Evolutionary conservation across 2,329 filamentous ascomycete genomes (phyloP).

Genomic region (Cytospora mali): DNA sequence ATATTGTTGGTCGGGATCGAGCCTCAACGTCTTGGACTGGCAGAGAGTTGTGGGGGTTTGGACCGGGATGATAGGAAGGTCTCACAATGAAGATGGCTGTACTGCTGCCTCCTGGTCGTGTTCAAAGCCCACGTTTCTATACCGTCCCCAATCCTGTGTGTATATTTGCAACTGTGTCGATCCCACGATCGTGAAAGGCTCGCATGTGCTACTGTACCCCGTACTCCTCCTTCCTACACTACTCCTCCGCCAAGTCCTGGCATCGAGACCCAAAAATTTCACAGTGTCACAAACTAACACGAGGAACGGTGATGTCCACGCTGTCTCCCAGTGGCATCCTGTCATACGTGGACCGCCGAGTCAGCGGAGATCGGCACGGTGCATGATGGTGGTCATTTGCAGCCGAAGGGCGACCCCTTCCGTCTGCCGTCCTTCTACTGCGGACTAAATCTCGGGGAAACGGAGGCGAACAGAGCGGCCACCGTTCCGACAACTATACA

Average conservation of each 20-base stretch:
- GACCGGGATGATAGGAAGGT: not conserved
- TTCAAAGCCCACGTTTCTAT: not conserved
- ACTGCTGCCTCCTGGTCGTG: conserved; percentile 11
- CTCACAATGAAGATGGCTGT: conserved; percentile 12
- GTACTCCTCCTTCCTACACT: too few relatives aligned
- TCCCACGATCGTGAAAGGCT: not conserved
- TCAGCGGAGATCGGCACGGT: conserved; percentile 20
- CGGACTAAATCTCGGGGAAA: conserved; percentile 28
- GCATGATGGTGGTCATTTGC: conserved; percentile 4
- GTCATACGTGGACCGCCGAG: conserved; percentile 15
- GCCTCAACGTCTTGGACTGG: not conserved
- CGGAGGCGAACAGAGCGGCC: conserved; percentile 19
- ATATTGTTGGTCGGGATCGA: conserved; percentile 1
- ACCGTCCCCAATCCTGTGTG: not conserved
- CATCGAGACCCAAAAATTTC: not conserved
- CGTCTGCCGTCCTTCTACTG: conserved; percentile 14
- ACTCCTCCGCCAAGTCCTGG: not conserved
- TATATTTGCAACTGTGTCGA: not conserved
- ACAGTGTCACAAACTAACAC: not conserved
- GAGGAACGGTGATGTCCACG: not conserved
- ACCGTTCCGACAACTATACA: conserved; percentile 23
- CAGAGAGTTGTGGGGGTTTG: not conserved
- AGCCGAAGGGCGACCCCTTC: conserved; percentile 19
- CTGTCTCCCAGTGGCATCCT: conserved; percentile 4
- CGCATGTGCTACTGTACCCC: not conserved